These are phyloP conservation scores for Tubosaeta sp. DNA, from an alignment of 768 basidiomycete species.

Conservation along the genomic window DNA sequence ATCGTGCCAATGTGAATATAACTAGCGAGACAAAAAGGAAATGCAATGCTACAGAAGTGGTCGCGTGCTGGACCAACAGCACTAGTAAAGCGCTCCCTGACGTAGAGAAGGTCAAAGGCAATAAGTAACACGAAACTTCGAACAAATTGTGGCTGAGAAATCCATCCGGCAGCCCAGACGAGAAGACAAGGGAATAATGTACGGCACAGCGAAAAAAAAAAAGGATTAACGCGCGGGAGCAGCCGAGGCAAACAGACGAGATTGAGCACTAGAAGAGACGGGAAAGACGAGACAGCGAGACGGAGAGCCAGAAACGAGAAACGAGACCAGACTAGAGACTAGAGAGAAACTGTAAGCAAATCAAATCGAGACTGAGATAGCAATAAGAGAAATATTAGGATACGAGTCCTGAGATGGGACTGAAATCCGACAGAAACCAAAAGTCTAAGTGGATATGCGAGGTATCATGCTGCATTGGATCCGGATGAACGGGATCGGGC, in stretches of 20 bases:
- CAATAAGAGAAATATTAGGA: slow-evolving; percentile 33
- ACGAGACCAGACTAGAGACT: slow-evolving; percentile 10
- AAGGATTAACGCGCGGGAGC: slow-evolving; percentile 30
- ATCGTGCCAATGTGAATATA: slow-evolving; percentile 1
- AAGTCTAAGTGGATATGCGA: slow-evolving; percentile 21
- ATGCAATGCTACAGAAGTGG: slow-evolving; percentile 35
- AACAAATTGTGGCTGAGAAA: slow-evolving; percentile 25
- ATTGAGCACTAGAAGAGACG: slow-evolving; percentile 11
- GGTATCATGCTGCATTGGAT: slow-evolving; percentile 34
- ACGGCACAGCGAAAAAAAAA: slow-evolving; percentile 30
- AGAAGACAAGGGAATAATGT: slow-evolving; percentile 26
- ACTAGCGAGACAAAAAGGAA: slow-evolving; percentile 16
- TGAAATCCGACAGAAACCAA: slow-evolving; percentile 21
- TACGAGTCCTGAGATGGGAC: slow-evolving; percentile 28
- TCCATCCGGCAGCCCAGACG: slow-evolving; percentile 29
- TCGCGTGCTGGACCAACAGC: slow-evolving; percentile 27
- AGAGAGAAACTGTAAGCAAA: slow-evolving; percentile 16
- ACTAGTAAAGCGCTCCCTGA: slow-evolving; percentile 29
- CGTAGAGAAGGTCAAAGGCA: slow-evolving; percentile 33
- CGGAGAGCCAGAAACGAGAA: slow-evolving; percentile 4
- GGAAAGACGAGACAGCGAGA: slow-evolving; percentile 11
- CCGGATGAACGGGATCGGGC: slow-evolving; percentile 29
- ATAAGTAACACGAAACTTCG: slow-evolving; percentile 31
- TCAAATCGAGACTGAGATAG: slow-evolving; percentile 29
- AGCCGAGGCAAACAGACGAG: slow-evolving; percentile 21